Base-by-base conservation (phyloP, 2,329 filamentous ascomycete genomes). In the Macrophomina tecta region DNA sequence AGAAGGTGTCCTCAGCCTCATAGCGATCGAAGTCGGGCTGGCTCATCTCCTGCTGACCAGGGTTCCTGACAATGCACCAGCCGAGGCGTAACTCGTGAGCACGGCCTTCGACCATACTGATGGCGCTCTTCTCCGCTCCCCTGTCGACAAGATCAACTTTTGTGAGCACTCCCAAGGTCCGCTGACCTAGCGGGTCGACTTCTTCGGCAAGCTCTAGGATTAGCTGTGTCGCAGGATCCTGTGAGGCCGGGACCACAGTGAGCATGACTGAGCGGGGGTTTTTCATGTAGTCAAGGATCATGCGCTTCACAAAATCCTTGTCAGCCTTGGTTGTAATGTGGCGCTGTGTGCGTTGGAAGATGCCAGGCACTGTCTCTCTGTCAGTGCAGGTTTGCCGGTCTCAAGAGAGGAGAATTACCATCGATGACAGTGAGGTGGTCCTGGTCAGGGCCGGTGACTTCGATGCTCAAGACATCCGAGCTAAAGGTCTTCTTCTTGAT, bases 11-110 rank as follows among this genome's bases (percentile, higher is more conserved):
- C 66, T 84, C 82, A 2, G 72, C 63, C 0, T 65, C 51, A 46
- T 77, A 67, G 5, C 79, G 73, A 23, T 79, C 68, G 28, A 60
- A 28, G 14, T 53, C 36, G 9, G 52, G 67, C 46, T 72, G 71
- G 6, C 64, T 16, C 2, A 73, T 53, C 32, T 78, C 71, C 58
- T 71, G 68, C 30, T 67, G 55, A 11, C 56, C 55, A 7, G 80
- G 75, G 68, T 88, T 88, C 28, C 80, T 83, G 4, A 88, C 69
- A 16, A 86, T 79, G 69, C 87, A 83, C 85, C 84, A 87, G 0
- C 85, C 85, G 0, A 83, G 78, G 34, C 78, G 71, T 23, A 83
- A 73, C n/a, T 73, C 70, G 55, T 82, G 75, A 52, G 81, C 72
- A 23, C 77, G 72, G 69, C 82, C 82, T 58, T 74, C 72, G 0